Percentiles rank a stretch among this genome's conserved stretches.
Conservation (phyloP, 2,329 filamentous ascomycete genomes). For the Madurella mycetomatis region DNA sequence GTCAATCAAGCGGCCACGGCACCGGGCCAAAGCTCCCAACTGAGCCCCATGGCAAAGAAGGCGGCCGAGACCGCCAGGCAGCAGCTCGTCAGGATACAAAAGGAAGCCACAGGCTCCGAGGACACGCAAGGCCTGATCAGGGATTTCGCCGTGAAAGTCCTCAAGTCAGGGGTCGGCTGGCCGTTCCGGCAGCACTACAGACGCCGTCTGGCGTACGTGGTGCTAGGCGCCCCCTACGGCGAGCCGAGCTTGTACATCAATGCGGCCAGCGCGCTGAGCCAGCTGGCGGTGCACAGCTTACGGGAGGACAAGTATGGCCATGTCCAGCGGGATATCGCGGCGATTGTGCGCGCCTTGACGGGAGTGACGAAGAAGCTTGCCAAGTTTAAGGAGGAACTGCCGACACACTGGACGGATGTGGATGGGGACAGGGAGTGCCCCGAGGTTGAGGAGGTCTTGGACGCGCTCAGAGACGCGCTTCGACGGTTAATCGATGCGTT, state of each 20-base stretch:
- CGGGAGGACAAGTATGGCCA: slow-evolving; percentile 79
- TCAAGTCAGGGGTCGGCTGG: slow-evolving; percentile 55
- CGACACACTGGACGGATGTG: slow-evolving; percentile 76
- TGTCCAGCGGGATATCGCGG: slow-evolving; percentile 75
- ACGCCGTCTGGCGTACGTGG: slow-evolving; percentile 59
- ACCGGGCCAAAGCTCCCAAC: slow-evolving; percentile 46
- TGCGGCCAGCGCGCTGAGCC: slow-evolving; percentile 64
- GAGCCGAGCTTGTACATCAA: slow-evolving; percentile 65
- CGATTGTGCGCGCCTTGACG: slow-evolving; percentile 70
- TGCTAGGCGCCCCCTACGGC: slow-evolving; percentile 70
- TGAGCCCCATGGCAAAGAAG: slow-evolving; percentile 50
- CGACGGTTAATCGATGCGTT: slow-evolving; percentile 65
- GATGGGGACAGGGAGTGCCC: slow-evolving; percentile 49
- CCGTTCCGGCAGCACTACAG: slow-evolving; percentile 68
- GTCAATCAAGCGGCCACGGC: slow-evolving; percentile 42
- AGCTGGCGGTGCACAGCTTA: slow-evolving; percentile 68
- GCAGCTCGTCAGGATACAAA: slow-evolving; percentile 50
- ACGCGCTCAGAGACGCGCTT: slow-evolving; percentile 61
- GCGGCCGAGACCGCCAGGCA: slow-evolving; percentile 45
- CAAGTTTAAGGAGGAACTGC: slow-evolving; percentile 54
- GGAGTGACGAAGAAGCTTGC: slow-evolving; percentile 65
- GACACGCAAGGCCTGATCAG: slow-evolving; percentile 47
- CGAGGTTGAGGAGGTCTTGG: slow-evolving; percentile 68
- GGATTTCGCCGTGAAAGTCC: slow-evolving; percentile 41
- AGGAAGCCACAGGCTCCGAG: slow-evolving; percentile 48